Base-by-base conservation (phyloP, 1,284 basidiomycete species). In the Filobasidium uniguttulatum region DNA sequence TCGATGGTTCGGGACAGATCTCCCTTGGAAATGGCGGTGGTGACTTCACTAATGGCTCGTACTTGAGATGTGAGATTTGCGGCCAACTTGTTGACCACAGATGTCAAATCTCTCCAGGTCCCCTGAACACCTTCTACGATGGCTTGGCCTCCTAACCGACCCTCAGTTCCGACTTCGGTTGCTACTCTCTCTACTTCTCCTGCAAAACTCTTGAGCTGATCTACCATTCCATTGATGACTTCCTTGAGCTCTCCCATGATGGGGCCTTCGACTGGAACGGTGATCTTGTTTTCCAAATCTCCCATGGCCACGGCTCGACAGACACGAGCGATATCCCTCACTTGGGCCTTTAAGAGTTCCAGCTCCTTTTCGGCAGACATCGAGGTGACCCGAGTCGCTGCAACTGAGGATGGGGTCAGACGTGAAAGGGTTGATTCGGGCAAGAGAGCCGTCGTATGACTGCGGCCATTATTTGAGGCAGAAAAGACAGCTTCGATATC, bases 231-330 rank as follows among this genome's bases (percentile, higher is more conserved):
- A 64, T 97, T 97, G 74, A 97, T 94, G 60, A 93, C 90, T 59
- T 96, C 88, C 75, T 96, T 96, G 62, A 97, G 80, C 69, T 94
- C 87, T 17, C 91, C 84, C 89, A 98, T 94, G 54, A 93, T 87
- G 53, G 85, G 84, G 57, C 91, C 91, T 68, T 96, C 87, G 5
- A 96, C 93, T 28, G 84, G 85, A 5, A 96, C 90, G 36, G 86
- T 91, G 58, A 98, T 94, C 74, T 94, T 93, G 72, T 96, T 87
- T 40, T 83, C 85, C 57, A 98, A 71, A 67, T 98, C 93, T 28
- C 91, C 91, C 20, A 81, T 77, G 0, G 93, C 93, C 57, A 98
- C 91, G 19, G 91, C 91, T 67, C 90, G 90, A 70, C 91, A 96
- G 28, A 97, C 91, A 33, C 89, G 76, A 36, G 83, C 82, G 58